Evolutionary conservation across 208 protist species (phyloP), one percentile per base, ranked within the genome.

Genomic region (Crithidia expoeki): DNA sequence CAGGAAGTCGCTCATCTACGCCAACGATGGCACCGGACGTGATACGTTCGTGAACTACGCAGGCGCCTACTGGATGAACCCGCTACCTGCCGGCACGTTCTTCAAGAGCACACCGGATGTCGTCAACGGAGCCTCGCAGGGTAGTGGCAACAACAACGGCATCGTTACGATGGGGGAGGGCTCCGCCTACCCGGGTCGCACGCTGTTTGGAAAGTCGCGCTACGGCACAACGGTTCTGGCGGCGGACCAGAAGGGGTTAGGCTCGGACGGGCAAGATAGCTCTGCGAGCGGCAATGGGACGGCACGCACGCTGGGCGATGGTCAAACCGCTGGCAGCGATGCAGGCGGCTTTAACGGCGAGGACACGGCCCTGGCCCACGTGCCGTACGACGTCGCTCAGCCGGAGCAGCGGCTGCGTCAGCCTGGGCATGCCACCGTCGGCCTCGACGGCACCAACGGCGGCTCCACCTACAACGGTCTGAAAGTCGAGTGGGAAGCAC

Each of bases 41-140:
- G 85, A 95, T 51, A 90, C 84, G 16, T 95, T 88, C 75, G 79
- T 95, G 36, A 95, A 95, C 68, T 66, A 95, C 61, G 84, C 80
- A 28, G 86, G 85, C 34, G 83, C 83, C 12, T 91, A 84, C 75
- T 95, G 86, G 86, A 67, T 91, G 50, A 95, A 95, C 70, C 90
- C 90, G 21, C 73, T 95, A 7, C 90, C 90, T 0, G 74, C 69
- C 32, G 87, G 87, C 34, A 66, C 42, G 17, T 90, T 81, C 52
- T 78, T 80, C 49, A 83, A 84, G 63, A 88, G 80, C 73, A 10
- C 17, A 4, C 44, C 16, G 7, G 25, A 59, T 33, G 34, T 9
- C 10, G 50, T 49, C 2, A 33, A 21, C 40, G 23, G 4, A 19
- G 52, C 44, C 9, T 21, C 36, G 28, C 60, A 59, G 28, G 47